Evolutionary conservation across 768 basidiomycete genomes (phyloP).

Genomic region (Kwoniella heveanensis): DNA sequence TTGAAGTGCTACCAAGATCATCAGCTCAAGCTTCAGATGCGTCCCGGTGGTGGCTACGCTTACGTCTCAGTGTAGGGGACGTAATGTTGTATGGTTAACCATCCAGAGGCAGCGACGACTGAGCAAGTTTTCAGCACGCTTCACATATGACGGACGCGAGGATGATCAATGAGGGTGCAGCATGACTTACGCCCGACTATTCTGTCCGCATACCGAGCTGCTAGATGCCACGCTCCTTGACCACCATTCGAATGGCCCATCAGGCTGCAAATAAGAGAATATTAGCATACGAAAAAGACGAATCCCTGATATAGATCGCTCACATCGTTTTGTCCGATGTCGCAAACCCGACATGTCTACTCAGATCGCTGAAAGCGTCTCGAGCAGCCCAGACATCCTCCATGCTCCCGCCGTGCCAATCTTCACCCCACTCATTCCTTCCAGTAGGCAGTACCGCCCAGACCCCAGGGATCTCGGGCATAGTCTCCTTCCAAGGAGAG

Average conservation of each 20-base stretch:
- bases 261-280: constrained; percentile 59
- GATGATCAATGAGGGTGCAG: neutral
- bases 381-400: constrained; percentile 69
- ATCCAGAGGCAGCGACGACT: constrained; percentile 74
- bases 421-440: constrained; percentile 83
- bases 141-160: neutral
- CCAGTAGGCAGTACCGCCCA: constrained; percentile 87
- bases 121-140: constrained; percentile 5
- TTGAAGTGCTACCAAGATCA: constrained; percentile 36
- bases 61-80: constrained; percentile 72
- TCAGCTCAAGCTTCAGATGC: no score
- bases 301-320: neutral
- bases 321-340: constrained; percentile 57
- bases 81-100: constrained; percentile 85
- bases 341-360: constrained; percentile 50
- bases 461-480: constrained; percentile 64
- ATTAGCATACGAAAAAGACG: neutral
- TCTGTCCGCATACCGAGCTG: constrained; percentile 74
- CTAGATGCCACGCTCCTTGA: constrained; percentile 82
- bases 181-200: constrained; percentile 46
- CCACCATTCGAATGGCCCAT: constrained; percentile 93
- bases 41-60: no score
- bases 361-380: constrained; percentile 62
- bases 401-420: constrained; percentile 87
- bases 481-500: constrained; percentile 66